Conservation (phyloP, 176 grass and related monocot genomes). For the Dendrocalamus sinicus region DNA sequence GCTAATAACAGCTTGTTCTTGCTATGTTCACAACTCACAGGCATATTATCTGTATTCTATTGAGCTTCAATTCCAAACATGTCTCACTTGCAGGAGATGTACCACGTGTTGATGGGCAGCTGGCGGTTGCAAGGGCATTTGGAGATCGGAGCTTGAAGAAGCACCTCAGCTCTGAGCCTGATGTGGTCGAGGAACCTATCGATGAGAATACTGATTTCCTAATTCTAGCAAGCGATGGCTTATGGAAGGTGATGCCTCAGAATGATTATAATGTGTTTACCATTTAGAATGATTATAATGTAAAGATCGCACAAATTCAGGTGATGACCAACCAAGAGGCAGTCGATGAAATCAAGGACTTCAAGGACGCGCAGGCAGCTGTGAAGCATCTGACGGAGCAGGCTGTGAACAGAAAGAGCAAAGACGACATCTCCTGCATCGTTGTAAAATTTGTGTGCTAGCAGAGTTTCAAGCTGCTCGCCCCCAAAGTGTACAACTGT, state of each 20-base stretch:
- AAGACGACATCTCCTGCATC: constrained; percentile 92
- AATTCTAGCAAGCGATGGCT: constrained; percentile 97
- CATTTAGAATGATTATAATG: constrained; percentile 2
- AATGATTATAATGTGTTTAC: constrained; percentile 20
- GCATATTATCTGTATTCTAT: constrained; percentile 3
- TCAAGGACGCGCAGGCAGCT: constrained; percentile 74
- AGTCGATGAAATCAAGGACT: constrained; percentile 76
- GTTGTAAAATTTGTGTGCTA: constrained; percentile 75
- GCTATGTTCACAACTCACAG: not conserved
- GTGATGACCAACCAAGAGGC: constrained; percentile 95
- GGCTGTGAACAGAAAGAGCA: constrained; percentile 76
- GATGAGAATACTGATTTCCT: constrained; percentile 69
- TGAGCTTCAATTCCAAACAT: constrained; percentile 26
- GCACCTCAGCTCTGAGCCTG: constrained; percentile 90
- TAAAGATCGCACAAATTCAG: constrained; percentile 37
- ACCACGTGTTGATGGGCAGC: constrained; percentile 90
- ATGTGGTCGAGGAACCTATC: constrained; percentile 56
- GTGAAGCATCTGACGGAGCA: constrained; percentile 77
- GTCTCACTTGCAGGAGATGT: constrained; percentile 78
- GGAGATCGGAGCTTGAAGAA: constrained; percentile 90
- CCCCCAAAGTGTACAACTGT: constrained; percentile 25
- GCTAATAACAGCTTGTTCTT: constrained; percentile 27
- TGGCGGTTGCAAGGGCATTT: constrained; percentile 95
- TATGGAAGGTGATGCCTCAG: constrained; percentile 83
- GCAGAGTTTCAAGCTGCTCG: not conserved